Base-by-base conservation (phyloP, 371 early-diverging fungal species). In the Mucor indicus region DNA sequence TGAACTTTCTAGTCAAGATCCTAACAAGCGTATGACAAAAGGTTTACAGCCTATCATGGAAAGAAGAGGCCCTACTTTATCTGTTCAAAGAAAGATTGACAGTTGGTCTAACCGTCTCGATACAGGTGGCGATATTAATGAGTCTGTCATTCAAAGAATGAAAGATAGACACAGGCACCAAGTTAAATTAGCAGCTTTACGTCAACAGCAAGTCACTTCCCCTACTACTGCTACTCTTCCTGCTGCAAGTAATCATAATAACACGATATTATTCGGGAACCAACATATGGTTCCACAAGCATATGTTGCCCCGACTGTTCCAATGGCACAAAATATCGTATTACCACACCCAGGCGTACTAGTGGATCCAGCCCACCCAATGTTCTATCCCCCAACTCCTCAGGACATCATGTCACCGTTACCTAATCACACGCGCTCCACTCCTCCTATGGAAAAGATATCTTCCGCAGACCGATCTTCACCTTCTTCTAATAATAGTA, bases 111-210 rank as follows among this genome's bases (percentile, higher is more conserved):
- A 60, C 32, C 61, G 60, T 10, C 54, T 68, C 7, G 65, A 72
- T 44, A 55, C 69, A 21, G 62, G 67, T 38, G 55, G 57, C 24
- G 55, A 64, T 31, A 38, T 48, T 13, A 65, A 61, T 39, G 64
- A 65, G 27, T 43, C 60, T 8, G 62, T 72, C 55, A 65, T 72
- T 39, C 49, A 46, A n/a, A 49, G 73, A 17, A 72, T 72, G 73
- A 65, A 64, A 32, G 69, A 72, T 24, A 60, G 73, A 24, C 73
- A 72, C 30, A 31, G 73, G 20, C 59, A 59, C n/a, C 66, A 68
- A 38, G 66, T 63, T 9, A 65, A 62, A 46, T 30, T 72, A 40
- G 69, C 67, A 1, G 69, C 64, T 10, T 49, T 69, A 33, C 64
- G 69, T 32, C 64, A 60, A 24, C 70, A 69, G 15, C 64, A 60